Base-by-base conservation (phyloP, 176 grass and related monocot genomes). In the maize (Zea mays) region DNA sequence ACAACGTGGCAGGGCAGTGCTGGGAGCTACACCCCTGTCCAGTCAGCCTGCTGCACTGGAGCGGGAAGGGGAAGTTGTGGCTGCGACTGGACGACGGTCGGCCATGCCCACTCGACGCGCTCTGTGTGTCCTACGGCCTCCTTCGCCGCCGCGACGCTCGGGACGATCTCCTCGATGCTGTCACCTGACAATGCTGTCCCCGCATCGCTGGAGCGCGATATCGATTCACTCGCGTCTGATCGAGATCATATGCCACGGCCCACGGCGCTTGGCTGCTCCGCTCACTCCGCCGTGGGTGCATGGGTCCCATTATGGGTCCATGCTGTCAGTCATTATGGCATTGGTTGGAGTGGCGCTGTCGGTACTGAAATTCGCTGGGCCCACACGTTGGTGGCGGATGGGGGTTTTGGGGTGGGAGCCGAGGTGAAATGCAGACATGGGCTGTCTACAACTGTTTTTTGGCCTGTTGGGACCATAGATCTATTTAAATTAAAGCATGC, bases 11-110 rank as follows among this genome's bases (percentile, higher is more conserved):
- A 46, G 92, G 96, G 0, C 86, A 93, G 55, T 99, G 96, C 77
- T 78, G 96, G 16, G 90, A 99, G 69, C 88, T 99, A 61, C 92
- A 99, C 55, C 96, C 92, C 9, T 92, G 96, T 0, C 90, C 92
- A 0, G 96, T 99, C 71, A 99, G 96, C 77, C 81, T 99, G 45
- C 86, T 99, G 73, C 96, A 99, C 85, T 99, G 96, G 96, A 99
- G 96, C 72, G 92, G 96, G 15, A 99, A 99, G 58, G 96, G 96
- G 35, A 99, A 99, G 79, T 92, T 92, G 4, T 99, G 96, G 96
- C 82, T 99, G 5, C 77, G 96, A 17, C 90, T 99, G 3, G 96
- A 99, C 80, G 86, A 86, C 21, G 85, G 92, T 58, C 67, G 92
- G 15, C 81, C 85, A 3, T 99, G 96, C 75, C 90, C 92, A 56